Evolutionary conservation across 176 grass and related monocot genomes (phyloP), one percentile per base, ranked within the genome.

Genomic region (Zoysia pacifica): DNA sequence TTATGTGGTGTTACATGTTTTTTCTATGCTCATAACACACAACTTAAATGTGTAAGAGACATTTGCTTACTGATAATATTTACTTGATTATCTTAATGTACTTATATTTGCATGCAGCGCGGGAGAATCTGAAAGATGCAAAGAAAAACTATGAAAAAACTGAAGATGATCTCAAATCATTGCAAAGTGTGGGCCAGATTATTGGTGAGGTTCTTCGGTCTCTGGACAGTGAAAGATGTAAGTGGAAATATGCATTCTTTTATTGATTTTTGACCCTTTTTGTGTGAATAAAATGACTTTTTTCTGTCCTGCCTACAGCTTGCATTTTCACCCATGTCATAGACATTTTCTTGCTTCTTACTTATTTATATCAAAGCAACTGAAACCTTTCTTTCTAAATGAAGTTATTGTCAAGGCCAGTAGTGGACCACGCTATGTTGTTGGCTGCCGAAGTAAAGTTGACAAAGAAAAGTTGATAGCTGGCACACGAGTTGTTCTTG

Each of bases 161-260:
- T 16, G 92, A 95, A 91, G 96, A 99, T 69, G 96, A 99, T 67
- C 76, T 99, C 28, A 99, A 99, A 74, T 89, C 96, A 11, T 79
- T 99, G 62, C 96, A 95, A 86, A 99, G 96, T 65, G 96, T 95
- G 47, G 92, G 92, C 10, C 96, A 99, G 79, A 95, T 99, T n/a
- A 95, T 99, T 62, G 96, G 96, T 2, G 92, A 99, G 80, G 88
- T 93, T 69, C 96, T 99, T 81, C 84, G 92, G 35, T 90, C 88
- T 42, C 83, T 99, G 73, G 96, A 99, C 80, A 95, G 72, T 81
- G 96, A 99, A 73, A 76, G 84, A 85, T 89, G 96, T 99, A 74
- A 89, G 92, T 87, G 49, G 48, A 72, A 73, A 47, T 62, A 18
- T 9, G 13, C 6, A 28, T 62, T 62, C 42, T 47, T 36, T 54